These are phyloP conservation scores for Claviceps sp. DNA, from an alignment of 2,329 filamentous ascomycete species.

Conservation along the genomic window DNA sequence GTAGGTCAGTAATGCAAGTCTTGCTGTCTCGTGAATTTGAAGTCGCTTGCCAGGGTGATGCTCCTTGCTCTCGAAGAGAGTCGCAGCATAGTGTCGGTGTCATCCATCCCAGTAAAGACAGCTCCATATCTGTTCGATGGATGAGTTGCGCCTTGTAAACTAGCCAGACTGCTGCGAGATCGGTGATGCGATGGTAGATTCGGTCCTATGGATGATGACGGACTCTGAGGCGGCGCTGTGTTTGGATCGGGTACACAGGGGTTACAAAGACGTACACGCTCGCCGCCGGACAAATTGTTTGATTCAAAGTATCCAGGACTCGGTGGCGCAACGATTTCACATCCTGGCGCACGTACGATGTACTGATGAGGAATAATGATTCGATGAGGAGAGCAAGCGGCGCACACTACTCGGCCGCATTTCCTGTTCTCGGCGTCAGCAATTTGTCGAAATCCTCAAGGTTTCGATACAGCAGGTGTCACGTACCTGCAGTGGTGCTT, in stretches of 20 bases:
- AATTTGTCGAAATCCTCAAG: background rate
- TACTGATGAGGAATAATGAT: slow-evolving; percentile 91
- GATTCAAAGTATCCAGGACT: slow-evolving; percentile 28
- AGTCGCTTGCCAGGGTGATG: slow-evolving; percentile 31
- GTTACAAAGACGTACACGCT: slow-evolving; percentile 46
- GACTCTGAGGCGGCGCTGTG: slow-evolving; percentile 38
- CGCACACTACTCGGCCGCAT: slow-evolving; percentile 86
- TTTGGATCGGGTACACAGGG: slow-evolving; percentile 51
- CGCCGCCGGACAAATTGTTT: slow-evolving; percentile 37
- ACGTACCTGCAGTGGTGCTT: slow-evolving; percentile 80
- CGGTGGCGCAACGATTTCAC: slow-evolving; percentile 25
- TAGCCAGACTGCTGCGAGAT: slow-evolving; percentile 30
- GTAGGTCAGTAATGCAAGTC: background rate
- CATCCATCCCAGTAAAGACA: slow-evolving; percentile 21
- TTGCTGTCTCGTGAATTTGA: no score
- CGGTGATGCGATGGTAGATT: slow-evolving; percentile 28
- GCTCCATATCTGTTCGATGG: slow-evolving; percentile 21
- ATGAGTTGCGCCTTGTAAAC: slow-evolving; percentile 17
- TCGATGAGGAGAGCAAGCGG: slow-evolving; percentile 78
- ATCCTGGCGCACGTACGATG: slow-evolving; percentile 64
- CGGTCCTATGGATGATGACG: slow-evolving; percentile 18
- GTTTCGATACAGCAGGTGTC: no score
- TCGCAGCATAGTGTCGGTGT: slow-evolving; percentile 23
- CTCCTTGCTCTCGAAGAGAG: slow-evolving; percentile 27
- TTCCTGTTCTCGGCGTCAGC: slow-evolving; percentile 40